phyloP scores from a whole-genome alignment of 2,329 filamentous ascomycete genomes.

The Dactylellina haptotyla region DNA sequence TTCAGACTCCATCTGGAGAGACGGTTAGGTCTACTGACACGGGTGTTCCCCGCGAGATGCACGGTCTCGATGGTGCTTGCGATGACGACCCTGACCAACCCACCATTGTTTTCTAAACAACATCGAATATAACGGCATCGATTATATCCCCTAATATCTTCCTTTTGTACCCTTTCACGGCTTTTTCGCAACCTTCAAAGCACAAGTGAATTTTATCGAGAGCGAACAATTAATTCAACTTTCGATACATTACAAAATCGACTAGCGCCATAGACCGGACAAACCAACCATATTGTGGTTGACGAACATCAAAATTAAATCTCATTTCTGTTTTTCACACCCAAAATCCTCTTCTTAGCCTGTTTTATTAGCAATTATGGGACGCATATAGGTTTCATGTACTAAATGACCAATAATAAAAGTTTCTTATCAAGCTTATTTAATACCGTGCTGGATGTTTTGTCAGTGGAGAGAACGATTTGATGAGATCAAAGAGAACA shows the following conservation, averaged over 20 bases:
- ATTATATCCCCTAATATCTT: not conserved
- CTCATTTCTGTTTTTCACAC: not conserved
- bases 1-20: slow-evolving; percentile 18
- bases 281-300: not conserved
- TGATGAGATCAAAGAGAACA: no score
- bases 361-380: not conserved
- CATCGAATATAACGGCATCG: not conserved
- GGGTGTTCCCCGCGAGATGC: not conserved
- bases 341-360: not conserved
- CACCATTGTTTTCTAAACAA: slow-evolving; percentile 42
- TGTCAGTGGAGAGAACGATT: no score
- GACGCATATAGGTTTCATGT: no score
- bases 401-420: no score
- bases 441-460: no score
- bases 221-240: no score
- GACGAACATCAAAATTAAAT: not conserved
- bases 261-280: no score
- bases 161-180: not conserved
- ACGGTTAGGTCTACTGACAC: not conserved
- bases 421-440: no score
- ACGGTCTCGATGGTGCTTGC: slow-evolving; percentile 17
- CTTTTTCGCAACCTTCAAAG: no score
- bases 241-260: no score
- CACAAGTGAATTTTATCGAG: no score
- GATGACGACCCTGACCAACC: slow-evolving; percentile 40